phyloP scores from a whole-genome alignment of 2,329 filamentous ascomycete species.

The Penicillium carneum region DNA sequence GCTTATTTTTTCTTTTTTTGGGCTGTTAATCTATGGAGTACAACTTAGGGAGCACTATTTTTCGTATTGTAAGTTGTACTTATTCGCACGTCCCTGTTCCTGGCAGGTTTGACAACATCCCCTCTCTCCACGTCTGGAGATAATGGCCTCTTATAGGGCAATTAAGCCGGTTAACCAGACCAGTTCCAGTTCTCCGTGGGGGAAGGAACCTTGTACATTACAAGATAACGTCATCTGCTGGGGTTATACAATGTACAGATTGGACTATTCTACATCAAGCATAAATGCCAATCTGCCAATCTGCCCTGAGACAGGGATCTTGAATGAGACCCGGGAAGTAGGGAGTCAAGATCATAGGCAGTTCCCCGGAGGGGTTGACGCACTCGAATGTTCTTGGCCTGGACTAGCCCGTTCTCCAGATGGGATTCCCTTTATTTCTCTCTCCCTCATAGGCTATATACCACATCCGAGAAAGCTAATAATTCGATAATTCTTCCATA shows the following conservation, averaged over 20 bases:
- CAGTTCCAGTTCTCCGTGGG: slow-evolving; percentile 22
- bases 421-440: slow-evolving; percentile 1
- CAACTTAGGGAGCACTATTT: too few relatives aligned
- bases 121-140: slow-evolving; percentile 7
- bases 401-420: slow-evolving; percentile 28
- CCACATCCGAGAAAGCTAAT: neutral
- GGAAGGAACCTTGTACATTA: slow-evolving; percentile 4
- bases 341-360: slow-evolving; percentile 11
- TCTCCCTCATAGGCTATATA: slow-evolving; percentile 6
- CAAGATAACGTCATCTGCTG: slow-evolving; percentile 29
- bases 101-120: slow-evolving; percentile 24
- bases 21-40: slow-evolving; percentile 23
- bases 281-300: neutral
- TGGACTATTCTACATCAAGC: neutral
- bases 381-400: slow-evolving; percentile 34
- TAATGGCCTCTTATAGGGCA: slow-evolving; percentile 20
- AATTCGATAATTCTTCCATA: slow-evolving; percentile 27
- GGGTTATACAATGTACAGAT: neutral
- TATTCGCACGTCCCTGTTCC: slow-evolving; percentile 33
- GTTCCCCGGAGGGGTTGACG: slow-evolving; percentile 16
- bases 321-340: slow-evolving; percentile 15
- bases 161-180: slow-evolving; percentile 9
- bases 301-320: slow-evolving; percentile 5
- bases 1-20: slow-evolving; percentile 4
- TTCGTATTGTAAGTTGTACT: slow-evolving; percentile 2